Percentiles rank a stretch among this genome's conserved stretches.
Evolutionary conservation across 2,329 filamentous ascomycete genomes (phyloP).

Genomic region (Penicillium sp.): DNA sequence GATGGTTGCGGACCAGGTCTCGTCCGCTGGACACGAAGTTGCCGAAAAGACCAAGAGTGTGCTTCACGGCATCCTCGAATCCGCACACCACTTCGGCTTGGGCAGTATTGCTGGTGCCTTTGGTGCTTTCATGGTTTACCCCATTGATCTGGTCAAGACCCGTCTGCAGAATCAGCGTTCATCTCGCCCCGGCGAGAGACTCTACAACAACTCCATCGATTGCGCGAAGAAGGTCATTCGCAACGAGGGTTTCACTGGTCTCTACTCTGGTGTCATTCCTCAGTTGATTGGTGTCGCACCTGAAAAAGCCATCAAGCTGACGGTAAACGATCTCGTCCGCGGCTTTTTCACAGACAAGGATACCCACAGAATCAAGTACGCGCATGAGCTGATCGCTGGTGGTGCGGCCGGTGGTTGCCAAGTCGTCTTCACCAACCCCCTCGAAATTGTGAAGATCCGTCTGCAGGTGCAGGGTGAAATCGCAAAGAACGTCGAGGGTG

Average conservation of each 20-base stretch:
- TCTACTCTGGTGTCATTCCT: slow-evolving; percentile 92
- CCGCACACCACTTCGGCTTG: slow-evolving; percentile 82
- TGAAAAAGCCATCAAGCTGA: slow-evolving; percentile 98
- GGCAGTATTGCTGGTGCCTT: slow-evolving; percentile 92
- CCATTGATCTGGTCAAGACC: slow-evolving; percentile 97
- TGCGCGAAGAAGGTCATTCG: slow-evolving; percentile 89
- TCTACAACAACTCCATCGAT: slow-evolving; percentile 97
- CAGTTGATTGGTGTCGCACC: slow-evolving; percentile 97
- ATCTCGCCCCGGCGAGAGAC: slow-evolving; percentile 72
- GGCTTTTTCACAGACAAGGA: slow-evolving; percentile 69
- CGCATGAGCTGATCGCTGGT: slow-evolving; percentile 78
- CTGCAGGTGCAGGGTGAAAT: slow-evolving; percentile 96
- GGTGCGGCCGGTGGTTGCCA: slow-evolving; percentile 88
- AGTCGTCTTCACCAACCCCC: slow-evolving; percentile 96
- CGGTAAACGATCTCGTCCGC: slow-evolving; percentile 91
- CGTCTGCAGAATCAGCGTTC: slow-evolving; percentile 95
- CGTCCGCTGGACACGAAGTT: slow-evolving; percentile 48
- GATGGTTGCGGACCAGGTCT: slow-evolving; percentile 49
- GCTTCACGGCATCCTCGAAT: slow-evolving; percentile 65
- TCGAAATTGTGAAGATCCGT: slow-evolving; percentile 99
- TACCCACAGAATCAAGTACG: slow-evolving; percentile 65
- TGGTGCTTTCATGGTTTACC: slow-evolving; percentile 98
- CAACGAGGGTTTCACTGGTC: slow-evolving; percentile 82
- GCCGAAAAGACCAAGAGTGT: slow-evolving; percentile 56
- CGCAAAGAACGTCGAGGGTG: slow-evolving; percentile 76